phyloP scores from a whole-genome alignment of 2,329 filamentous ascomycete genomes.

The Alternaria hordeiaustralica region DNA sequence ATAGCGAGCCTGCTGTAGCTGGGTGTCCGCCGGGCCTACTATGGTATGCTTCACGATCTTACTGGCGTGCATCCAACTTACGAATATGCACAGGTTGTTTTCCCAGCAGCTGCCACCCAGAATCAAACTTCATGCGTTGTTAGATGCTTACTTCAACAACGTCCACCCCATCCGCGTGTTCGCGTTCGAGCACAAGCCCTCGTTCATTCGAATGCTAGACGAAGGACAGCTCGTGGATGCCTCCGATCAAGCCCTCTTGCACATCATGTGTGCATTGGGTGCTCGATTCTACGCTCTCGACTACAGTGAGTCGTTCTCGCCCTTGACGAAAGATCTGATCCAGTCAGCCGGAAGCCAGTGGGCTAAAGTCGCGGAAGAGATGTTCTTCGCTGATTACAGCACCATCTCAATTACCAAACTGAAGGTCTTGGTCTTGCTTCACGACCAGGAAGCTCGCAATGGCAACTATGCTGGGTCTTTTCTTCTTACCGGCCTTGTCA shows the following conservation, averaged over 20 bases:
- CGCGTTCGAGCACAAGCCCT: constrained; percentile 41
- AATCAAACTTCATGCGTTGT: constrained; percentile 31
- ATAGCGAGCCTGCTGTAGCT: constrained; percentile 11
- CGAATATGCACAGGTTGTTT: constrained; percentile 25
- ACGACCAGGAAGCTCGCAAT: constrained; percentile 41
- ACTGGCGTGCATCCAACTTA: not conserved
- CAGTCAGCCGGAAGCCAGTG: constrained; percentile 42
- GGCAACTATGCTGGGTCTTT: constrained; percentile 44
- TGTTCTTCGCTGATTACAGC: constrained; percentile 44
- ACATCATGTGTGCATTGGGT: constrained; percentile 43
- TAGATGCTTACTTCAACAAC: constrained; percentile 43
- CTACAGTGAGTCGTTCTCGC: constrained; percentile 36
- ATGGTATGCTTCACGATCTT: constrained; percentile 20
- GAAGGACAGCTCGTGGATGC: constrained; percentile 37
- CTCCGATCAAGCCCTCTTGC: constrained; percentile 38
- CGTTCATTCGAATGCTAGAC: constrained; percentile 43
- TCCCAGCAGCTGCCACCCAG: constrained; percentile 30
- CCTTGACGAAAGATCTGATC: constrained; percentile 36
- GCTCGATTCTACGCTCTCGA: constrained; percentile 40
- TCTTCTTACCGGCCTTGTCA: constrained; percentile 39
- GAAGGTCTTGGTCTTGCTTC: constrained; percentile 39
- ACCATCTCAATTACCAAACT: constrained; percentile 41
- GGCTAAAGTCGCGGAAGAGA: constrained; percentile 41
- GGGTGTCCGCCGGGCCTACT: constrained; percentile 31
- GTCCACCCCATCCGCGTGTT: constrained; percentile 37